Base-by-base conservation (phyloP, 257 asterid species). In the Jacaranda copaia region DNA sequence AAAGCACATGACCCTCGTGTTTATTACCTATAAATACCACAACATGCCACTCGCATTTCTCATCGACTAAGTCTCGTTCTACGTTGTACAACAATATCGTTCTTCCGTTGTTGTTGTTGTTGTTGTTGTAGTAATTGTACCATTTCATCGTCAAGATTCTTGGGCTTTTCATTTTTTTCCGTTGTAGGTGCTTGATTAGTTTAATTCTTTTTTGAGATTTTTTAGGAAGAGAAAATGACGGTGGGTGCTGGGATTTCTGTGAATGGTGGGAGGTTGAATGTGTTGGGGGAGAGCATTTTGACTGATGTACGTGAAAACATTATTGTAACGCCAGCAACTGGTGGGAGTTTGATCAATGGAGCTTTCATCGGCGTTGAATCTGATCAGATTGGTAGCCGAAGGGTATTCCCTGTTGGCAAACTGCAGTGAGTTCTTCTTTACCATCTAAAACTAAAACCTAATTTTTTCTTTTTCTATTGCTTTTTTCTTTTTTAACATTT, bases 281-380 rank as follows among this genome's bases (percentile, higher is more conserved):
- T 88, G 68, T 81, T 88, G 83, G 97, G 96, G 1, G 86, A 82
- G 72, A 77, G 67, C 74, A 89, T 94, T 70, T 75, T 94, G 51
- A 89, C 75, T 58, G 87, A 89, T 83, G 92, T 94, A 76, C 82
- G 73, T 72, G 86, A 84, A 1, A 90, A 86, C 75, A 75, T 94
- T 9, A 69, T 82, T 59, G 84, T 94, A 10, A 87, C 93, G 14
- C 97, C 96, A 69, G 92, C 97, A 11, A 69, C 83, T 14, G 97
- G 97, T 2, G 96, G 90, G 51, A 66, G 74, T 46, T 68, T 90
- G 73, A 62, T 73, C 8, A 89, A 85, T 75, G 97, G 97, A 12
- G 97, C 97, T 61, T 94, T 94, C 76, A 79, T 94, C 74, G 98
- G 98, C 56, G 94, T 94, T 57, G 82, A 78, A 14, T 90, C 98